Evolutionary conservation across 2,329 filamentous ascomycete genomes (phyloP).

Genomic region (Colletotrichum chrysophilum): DNA sequence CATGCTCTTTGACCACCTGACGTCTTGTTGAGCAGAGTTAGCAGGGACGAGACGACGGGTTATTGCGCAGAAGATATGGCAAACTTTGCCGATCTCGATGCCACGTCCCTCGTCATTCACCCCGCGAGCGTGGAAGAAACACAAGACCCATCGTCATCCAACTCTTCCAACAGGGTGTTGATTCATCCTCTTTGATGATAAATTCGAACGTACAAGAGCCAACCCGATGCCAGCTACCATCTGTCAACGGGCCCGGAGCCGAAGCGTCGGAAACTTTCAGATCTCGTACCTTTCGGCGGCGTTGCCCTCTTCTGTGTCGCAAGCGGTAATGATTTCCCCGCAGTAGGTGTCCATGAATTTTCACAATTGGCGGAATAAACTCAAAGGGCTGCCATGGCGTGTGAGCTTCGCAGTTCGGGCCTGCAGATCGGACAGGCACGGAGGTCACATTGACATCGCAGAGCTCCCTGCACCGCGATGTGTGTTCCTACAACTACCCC

Average conservation of each 20-base stretch:
- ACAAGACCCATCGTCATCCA: not conserved
- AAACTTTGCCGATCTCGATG: constrained; percentile 13
- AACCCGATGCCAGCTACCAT: not conserved
- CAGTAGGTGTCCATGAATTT: not conserved
- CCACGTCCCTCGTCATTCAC: not conserved
- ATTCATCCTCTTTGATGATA: not conserved
- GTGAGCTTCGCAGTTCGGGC: not conserved
- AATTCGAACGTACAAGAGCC: not conserved
- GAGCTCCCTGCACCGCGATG: not conserved
- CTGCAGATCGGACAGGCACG: not conserved
- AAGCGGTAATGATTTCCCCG: not conserved
- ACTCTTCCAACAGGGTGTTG: not conserved
- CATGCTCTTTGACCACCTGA: not conserved
- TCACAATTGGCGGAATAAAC: not conserved
- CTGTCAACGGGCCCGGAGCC: not conserved
- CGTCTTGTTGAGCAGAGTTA: constrained; percentile 10
- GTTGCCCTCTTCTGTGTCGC: not conserved
- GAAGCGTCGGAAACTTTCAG: not conserved
- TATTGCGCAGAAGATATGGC: not conserved
- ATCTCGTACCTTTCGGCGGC: not conserved
- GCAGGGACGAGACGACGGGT: constrained; percentile 7
- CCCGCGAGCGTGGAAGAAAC: not conserved
- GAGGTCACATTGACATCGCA: not conserved
- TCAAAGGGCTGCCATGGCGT: not conserved
- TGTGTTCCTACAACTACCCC: not conserved